Conservation (phyloP, 148 eudicot species). For the Rhododendron mucronatum region DNA sequence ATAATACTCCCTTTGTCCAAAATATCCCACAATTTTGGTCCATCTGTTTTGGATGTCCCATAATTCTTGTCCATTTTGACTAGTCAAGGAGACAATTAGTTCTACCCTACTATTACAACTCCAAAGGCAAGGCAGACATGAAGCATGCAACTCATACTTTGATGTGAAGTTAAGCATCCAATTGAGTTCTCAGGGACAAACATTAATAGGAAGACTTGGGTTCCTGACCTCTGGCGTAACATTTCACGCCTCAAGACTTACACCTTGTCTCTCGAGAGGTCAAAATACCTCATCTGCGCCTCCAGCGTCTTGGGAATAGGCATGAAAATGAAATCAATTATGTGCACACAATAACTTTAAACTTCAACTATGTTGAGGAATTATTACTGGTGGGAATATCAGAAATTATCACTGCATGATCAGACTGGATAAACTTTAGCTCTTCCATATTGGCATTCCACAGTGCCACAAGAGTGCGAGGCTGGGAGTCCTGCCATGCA, state of each 20-base stretch:
- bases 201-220: too few relatives aligned
- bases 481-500: slow-evolving; percentile 71
- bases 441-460: slow-evolving; percentile 92
- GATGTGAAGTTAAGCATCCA: background rate
- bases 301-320: slow-evolving; percentile 55
- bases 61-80: too few relatives aligned
- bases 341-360: background rate
- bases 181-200: background rate
- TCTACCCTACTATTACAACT: background rate
- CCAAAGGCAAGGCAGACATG: background rate
- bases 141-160: background rate
- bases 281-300: slow-evolving; percentile 32
- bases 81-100: too few relatives aligned
- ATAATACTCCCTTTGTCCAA: background rate
- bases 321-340: slow-evolving; percentile 24
- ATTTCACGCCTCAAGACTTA: slow-evolving; percentile 38
- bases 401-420: slow-evolving; percentile 64
- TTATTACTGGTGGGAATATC: slow-evolving; percentile 62
- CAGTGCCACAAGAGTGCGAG: slow-evolving; percentile 61
- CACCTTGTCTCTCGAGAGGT: slow-evolving; percentile 40
- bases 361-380: slow-evolving; percentile 14
- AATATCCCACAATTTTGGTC: background rate
- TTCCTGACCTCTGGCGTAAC: background rate
- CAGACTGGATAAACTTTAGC: slow-evolving; percentile 54
- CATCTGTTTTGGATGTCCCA: too few relatives aligned